Percentiles rank a stretch among this genome's conserved stretches.
Evolutionary conservation across 345 rosid genomes (phyloP).

Genomic region (Erodium maritimum): DNA sequence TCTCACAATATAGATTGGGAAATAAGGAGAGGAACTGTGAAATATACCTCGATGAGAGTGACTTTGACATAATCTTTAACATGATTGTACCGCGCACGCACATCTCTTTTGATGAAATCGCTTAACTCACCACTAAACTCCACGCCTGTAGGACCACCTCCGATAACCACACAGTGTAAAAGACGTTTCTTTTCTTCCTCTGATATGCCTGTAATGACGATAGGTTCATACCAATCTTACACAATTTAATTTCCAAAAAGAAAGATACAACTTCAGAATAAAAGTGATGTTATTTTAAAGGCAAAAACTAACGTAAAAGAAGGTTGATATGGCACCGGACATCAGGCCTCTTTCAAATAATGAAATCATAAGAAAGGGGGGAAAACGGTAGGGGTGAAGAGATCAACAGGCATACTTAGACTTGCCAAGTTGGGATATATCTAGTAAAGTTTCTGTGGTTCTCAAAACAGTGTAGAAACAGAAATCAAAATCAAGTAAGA

Average conservation of each 20-base stretch:
- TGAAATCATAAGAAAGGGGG: no score
- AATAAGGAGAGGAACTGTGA: background rate
- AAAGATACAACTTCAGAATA: no score
- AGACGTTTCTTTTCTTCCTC: constrained; percentile 71
- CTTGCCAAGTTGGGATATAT: no score
- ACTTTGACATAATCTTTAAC: constrained; percentile 71
- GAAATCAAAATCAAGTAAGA: background rate
- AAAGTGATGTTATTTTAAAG: no score
- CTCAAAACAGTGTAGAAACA: no score
- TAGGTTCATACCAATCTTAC: background rate
- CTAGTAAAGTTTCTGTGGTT: no score
- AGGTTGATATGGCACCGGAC: no score
- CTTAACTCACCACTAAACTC: constrained; percentile 94
- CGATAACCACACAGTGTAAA: constrained; percentile 79
- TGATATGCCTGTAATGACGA: constrained; percentile 40
- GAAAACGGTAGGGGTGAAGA: no score
- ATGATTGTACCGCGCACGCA: constrained; percentile 51
- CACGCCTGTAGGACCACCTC: constrained; percentile 98
- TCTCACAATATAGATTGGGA: background rate
- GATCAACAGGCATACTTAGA: no score
- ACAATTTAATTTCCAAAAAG: background rate
- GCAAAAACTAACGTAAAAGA: no score
- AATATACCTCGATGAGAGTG: constrained; percentile 77
- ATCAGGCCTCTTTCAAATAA: no score
- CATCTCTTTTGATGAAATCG: constrained; percentile 89